Percentiles rank a stretch among this genome's conserved stretches.
Evolutionary conservation across 176 grass and related monocot species (phyloP).

Genomic region (Carex parvula): DNA sequence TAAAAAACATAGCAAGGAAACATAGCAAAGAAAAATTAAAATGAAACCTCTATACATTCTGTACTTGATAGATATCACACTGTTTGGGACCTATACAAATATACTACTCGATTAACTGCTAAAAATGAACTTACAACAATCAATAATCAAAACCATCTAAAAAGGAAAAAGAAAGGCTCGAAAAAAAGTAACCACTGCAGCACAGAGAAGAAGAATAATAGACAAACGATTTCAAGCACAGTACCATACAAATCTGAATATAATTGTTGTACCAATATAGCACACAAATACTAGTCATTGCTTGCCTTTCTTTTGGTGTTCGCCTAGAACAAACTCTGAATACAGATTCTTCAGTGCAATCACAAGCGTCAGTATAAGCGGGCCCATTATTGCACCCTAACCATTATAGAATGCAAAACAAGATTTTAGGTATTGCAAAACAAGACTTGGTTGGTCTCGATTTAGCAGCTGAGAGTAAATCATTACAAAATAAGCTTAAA

Average conservation of each 20-base stretch:
- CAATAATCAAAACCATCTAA: slow-evolving; percentile 7
- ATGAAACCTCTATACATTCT: slow-evolving; percentile 3
- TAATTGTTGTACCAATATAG: slow-evolving; percentile 21
- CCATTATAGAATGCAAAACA: not conserved
- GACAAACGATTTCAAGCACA: slow-evolving; percentile 17
- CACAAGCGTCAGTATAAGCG: slow-evolving; percentile 86
- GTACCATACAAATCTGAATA: slow-evolving; percentile 38
- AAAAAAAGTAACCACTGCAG: not conserved
- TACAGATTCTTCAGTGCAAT: slow-evolving; percentile 95
- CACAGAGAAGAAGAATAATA: not conserved
- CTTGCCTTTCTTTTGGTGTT: slow-evolving; percentile 43
- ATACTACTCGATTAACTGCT: slow-evolving; percentile 23
- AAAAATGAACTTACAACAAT: slow-evolving; percentile 31
- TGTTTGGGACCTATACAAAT: slow-evolving; percentile 32
- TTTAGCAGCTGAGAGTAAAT: not conserved
- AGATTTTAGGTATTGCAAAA: not conserved
- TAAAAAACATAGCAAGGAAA: not conserved
- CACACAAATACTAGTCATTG: slow-evolving; percentile 41
- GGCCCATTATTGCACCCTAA: slow-evolving; percentile 92
- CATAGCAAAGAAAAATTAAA: not conserved
- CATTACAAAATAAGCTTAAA: not conserved
- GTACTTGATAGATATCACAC: slow-evolving; percentile 5
- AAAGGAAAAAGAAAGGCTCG: not conserved
- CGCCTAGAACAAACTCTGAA: slow-evolving; percentile 86
- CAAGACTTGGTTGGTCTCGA: not conserved